Evolutionary conservation across 2,329 filamentous ascomycete genomes (phyloP).

Genomic region (Nemania diffusa): DNA sequence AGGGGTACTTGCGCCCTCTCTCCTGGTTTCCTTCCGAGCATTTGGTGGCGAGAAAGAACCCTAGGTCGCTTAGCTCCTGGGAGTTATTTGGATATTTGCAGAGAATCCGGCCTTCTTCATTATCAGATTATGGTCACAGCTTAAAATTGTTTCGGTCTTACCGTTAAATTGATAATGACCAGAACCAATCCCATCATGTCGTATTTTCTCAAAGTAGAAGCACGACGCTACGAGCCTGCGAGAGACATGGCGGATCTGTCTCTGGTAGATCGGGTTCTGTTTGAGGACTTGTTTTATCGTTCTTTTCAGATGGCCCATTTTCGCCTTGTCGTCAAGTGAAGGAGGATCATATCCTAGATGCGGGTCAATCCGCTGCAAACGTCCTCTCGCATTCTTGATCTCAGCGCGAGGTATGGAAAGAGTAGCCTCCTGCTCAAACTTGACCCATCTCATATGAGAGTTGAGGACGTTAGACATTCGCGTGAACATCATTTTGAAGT

Average conservation of each 20-base stretch:
- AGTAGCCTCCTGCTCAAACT: background rate
- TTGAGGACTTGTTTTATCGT: background rate
- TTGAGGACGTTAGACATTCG: background rate
- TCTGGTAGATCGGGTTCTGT: background rate
- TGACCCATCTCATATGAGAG: background rate
- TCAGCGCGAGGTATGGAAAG: background rate
- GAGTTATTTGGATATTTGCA: background rate
- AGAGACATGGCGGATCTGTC: background rate
- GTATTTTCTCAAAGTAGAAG: background rate
- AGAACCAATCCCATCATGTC: background rate
- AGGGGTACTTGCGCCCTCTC: background rate
- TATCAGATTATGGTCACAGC: background rate
- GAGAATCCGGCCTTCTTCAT: background rate
- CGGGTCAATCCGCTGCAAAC: background rate
- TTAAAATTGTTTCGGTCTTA: background rate
- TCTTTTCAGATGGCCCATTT: background rate
- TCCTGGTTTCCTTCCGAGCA: background rate
- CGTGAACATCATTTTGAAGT: background rate
- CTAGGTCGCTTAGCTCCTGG: background rate
- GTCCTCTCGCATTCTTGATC: background rate
- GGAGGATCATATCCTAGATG: conserved; percentile 35
- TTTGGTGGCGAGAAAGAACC: background rate
- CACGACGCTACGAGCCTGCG: background rate
- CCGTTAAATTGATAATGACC: background rate
- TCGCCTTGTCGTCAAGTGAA: background rate